Evolutionary conservation across 768 basidiomycete genomes (phyloP).

Genomic region (Naganishia onofrii): DNA sequence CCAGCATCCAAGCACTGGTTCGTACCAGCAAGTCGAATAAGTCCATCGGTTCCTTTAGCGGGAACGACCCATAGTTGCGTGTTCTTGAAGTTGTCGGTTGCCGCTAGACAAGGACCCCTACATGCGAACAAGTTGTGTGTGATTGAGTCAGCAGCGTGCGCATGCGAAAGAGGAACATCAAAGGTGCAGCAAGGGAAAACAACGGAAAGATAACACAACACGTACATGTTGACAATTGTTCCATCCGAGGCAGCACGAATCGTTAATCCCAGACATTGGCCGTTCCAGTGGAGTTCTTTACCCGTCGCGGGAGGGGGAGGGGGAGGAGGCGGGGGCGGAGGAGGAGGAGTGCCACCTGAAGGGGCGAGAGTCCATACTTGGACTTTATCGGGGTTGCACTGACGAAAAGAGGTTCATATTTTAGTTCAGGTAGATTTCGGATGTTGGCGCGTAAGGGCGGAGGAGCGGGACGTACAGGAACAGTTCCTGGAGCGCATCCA

Average conservation of each 20-base stretch:
- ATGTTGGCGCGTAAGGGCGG: too few species aligned
- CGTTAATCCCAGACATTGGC: conserved; percentile 1
- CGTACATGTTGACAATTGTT: conserved; percentile 15
- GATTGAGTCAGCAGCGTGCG: too few species aligned
- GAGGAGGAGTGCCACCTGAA: neutral
- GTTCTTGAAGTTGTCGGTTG: neutral
- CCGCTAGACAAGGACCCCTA: neutral
- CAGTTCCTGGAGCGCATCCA: conserved; percentile 21
- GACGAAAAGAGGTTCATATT: too few species aligned
- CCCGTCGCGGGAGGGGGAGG: neutral
- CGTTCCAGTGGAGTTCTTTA: neutral
- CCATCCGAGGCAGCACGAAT: conserved; percentile 8
- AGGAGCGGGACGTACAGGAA: neutral
- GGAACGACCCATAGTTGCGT: conserved; percentile 24
- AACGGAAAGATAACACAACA: too few species aligned
- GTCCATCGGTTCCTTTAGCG: conserved; percentile 7
- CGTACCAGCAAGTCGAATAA: conserved; percentile 13
- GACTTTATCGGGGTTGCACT: too few species aligned
- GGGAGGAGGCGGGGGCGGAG: conserved; percentile 2
- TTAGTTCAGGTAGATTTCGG: too few species aligned
- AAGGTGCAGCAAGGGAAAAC: neutral
- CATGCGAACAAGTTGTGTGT: too few species aligned
- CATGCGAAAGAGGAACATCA: too few species aligned
- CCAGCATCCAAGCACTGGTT: conserved; percentile 32
- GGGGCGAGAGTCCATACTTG: conserved; percentile 15